phyloP scores from a whole-genome alignment of 1,139 yeast species.

The Saccharomyces hybrid region DNA sequence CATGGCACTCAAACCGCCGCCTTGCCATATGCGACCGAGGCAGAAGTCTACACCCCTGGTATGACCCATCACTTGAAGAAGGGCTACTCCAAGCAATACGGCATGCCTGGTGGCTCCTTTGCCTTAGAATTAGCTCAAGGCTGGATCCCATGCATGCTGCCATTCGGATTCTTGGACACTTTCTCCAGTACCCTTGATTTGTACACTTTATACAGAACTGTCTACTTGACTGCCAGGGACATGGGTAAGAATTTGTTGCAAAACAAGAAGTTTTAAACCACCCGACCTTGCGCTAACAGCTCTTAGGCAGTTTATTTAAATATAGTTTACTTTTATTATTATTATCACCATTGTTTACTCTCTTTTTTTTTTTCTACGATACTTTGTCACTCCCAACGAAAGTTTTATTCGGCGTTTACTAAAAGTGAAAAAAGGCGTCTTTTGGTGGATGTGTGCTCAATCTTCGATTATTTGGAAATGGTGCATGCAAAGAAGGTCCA shows the following conservation, averaged over 20 bases:
- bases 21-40: slow-evolving; percentile 47
- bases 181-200: slow-evolving; percentile 78
- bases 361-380: not conserved
- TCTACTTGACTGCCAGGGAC: slow-evolving; percentile 64
- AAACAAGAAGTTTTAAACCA: slow-evolving; percentile 44
- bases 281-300: not conserved
- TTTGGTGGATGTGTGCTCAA: not conserved
- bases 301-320: not conserved
- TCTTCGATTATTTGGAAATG: not conserved
- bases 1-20: slow-evolving; percentile 75
- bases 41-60: slow-evolving; percentile 72
- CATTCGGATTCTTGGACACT: slow-evolving; percentile 84
- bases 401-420: not conserved
- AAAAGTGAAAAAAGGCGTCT: not conserved
- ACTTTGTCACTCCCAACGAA: not conserved
- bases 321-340: not conserved
- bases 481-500: not conserved
- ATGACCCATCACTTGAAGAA: slow-evolving; percentile 69
- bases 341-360: not conserved
- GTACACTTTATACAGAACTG: slow-evolving; percentile 59
- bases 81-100: slow-evolving; percentile 75
- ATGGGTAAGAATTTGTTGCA: slow-evolving; percentile 59
- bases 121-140: slow-evolving; percentile 97
- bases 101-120: slow-evolving; percentile 73
- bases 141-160: slow-evolving; percentile 97